These are phyloP conservation scores for Aschersonia sp. DNA, from an alignment of 2,329 filamentous ascomycete species.

Conservation along the genomic window DNA sequence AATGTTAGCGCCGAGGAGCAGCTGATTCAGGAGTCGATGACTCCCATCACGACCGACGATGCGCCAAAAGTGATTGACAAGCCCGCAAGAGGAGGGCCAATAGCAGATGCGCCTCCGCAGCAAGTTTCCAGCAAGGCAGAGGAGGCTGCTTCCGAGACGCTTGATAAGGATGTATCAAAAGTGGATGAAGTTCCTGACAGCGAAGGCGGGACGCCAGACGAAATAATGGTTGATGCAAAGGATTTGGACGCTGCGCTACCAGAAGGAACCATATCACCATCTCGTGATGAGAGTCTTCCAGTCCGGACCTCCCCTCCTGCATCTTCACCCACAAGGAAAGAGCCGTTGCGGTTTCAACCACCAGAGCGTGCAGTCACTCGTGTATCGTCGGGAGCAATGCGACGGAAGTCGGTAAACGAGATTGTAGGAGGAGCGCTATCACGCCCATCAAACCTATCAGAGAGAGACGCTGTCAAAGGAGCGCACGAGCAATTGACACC, in stretches of 20 bases:
- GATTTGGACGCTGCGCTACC: conserved; percentile 7
- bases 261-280: conserved; percentile 3
- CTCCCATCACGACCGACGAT: conserved; percentile 11
- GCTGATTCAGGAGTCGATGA: conserved; percentile 22
- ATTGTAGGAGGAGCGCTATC: conserved; percentile 47
- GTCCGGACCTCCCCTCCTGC: conserved; percentile 5
- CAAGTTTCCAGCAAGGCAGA: too few relatives aligned
- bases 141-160: not conserved
- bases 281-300: conserved; percentile 1
- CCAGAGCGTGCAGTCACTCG: conserved; percentile 48
- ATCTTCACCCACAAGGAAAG: conserved; percentile 1
- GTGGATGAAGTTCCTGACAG: conserved; percentile 19
- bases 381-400: conserved; percentile 54
- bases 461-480: conserved; percentile 16
- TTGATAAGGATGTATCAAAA: not conserved
- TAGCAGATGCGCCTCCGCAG: too few relatives aligned
- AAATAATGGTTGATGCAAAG: conserved; percentile 20
- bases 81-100: not conserved
- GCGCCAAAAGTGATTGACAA: conserved; percentile 4
- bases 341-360: conserved; percentile 9
- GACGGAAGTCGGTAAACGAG: conserved; percentile 59
- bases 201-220: conserved; percentile 15
- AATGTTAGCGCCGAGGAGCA: not conserved
- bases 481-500: conserved; percentile 22
- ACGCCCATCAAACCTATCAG: conserved; percentile 16